These are phyloP conservation scores for Talaromyces trachyspermus DNA, from an alignment of 495 filamentous ascomycete species.

Conservation along the genomic window DNA sequence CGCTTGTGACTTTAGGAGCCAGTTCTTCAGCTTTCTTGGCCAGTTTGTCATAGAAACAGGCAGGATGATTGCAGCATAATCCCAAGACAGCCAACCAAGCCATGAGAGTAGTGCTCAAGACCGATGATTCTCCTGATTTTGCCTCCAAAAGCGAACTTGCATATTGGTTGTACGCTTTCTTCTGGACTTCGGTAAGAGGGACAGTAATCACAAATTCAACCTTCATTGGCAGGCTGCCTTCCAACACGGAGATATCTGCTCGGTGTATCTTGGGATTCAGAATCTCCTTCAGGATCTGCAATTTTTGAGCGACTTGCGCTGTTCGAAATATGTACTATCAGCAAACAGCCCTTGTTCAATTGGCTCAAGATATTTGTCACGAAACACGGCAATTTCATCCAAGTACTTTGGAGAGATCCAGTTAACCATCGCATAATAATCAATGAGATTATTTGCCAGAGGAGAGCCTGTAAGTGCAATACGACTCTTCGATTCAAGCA, in stretches of 20 bases:
- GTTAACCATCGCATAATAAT: conserved; percentile 81
- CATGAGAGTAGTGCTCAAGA: conserved; percentile 27
- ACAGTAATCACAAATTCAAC: conserved; percentile 75
- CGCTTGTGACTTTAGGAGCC: conserved; percentile 20
- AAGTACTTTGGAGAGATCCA: conserved; percentile 81
- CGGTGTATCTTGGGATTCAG: conserved; percentile 76
- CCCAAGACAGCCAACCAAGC: conserved; percentile 49
- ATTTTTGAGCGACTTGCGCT: conserved; percentile 51
- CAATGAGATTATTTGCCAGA: conserved; percentile 69
- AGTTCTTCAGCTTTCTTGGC: conserved; percentile 15
- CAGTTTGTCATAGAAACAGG: conserved; percentile 52
- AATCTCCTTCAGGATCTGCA: conserved; percentile 62
- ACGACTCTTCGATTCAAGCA: conserved; percentile 60
- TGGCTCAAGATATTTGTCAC: conserved; percentile 57
- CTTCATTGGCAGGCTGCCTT: conserved; percentile 59
- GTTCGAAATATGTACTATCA: conserved; percentile 50
- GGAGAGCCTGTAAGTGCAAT: conserved; percentile 88
- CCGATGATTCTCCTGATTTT: conserved; percentile 12
- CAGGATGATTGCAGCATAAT: conserved; percentile 71
- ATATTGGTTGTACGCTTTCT: conserved; percentile 53
- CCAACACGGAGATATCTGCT: conserved; percentile 59
- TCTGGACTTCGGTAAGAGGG: conserved; percentile 61
- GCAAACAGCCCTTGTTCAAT: conserved; percentile 62
- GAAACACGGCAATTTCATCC: conserved; percentile 58
- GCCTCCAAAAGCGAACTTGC: conserved; percentile 29